Percentiles rank a stretch among this genome's conserved stretches.
Conservation (phyloP, 495 filamentous ascomycete genomes). For the Margaritispora aquatica region DNA sequence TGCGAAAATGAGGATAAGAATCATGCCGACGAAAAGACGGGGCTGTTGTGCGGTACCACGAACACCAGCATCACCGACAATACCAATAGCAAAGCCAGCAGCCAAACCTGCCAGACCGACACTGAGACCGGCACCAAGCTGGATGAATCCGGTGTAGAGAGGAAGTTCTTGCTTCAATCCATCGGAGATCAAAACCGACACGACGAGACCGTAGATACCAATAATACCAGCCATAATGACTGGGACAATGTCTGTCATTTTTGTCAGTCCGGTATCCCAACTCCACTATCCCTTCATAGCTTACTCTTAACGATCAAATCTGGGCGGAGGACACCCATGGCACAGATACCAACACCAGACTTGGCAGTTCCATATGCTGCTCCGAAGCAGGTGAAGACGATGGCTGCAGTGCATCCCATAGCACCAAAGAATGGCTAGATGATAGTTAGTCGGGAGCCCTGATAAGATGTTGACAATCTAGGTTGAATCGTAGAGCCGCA, state of each 20-base stretch:
- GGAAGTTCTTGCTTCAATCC: slow-evolving; percentile 74
- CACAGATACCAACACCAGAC: slow-evolving; percentile 96
- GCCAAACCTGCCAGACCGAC: slow-evolving; percentile 96
- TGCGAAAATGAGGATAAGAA: slow-evolving; percentile 99
- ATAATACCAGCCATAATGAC: slow-evolving; percentile 99
- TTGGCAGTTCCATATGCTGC: slow-evolving; percentile 99
- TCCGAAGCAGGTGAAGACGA: slow-evolving; percentile 98
- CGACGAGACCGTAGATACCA: slow-evolving; percentile 99
- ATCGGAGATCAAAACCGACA: slow-evolving; percentile 96
- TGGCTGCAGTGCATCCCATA: slow-evolving; percentile 97
- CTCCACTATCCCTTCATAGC: slow-evolving; percentile 26
- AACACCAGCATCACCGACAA: slow-evolving; percentile 98
- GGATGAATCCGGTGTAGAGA: slow-evolving; percentile 93
- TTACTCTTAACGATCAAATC: slow-evolving; percentile 99
- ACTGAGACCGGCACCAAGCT: slow-evolving; percentile 91
- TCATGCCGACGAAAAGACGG: slow-evolving; percentile 98
- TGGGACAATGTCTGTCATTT: slow-evolving; percentile 80
- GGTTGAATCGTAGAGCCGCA: neutral
- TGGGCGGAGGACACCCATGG: slow-evolving; percentile 95
- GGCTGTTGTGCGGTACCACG: slow-evolving; percentile 97
- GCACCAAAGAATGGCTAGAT: slow-evolving; percentile 95
- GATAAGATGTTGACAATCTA: slow-evolving; percentile 15
- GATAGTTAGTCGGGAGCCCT: slow-evolving; percentile 29
- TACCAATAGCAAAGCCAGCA: slow-evolving; percentile 98
- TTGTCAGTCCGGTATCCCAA: slow-evolving; percentile 3